phyloP scores from a whole-genome alignment of 2,329 filamentous ascomycete genomes.

The Tolypocladium nubicola region DNA sequence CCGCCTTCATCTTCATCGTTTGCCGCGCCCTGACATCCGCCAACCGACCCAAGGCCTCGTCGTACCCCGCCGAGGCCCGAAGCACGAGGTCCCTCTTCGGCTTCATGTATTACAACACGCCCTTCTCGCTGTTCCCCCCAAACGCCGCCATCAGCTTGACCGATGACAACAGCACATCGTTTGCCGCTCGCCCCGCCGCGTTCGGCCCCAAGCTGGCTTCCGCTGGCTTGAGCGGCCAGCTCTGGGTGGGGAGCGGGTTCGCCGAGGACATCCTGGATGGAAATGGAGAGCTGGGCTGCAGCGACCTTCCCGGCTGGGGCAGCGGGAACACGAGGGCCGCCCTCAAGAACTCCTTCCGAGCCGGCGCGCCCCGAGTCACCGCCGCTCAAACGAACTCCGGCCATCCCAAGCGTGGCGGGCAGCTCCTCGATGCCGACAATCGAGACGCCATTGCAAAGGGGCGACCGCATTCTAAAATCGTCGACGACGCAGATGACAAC shows the following conservation, averaged over 20 bases:
- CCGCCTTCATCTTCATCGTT: constrained; percentile 43
- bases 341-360: constrained; percentile 28
- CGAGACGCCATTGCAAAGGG: constrained; percentile 8
- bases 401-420: constrained; percentile 8
- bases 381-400: constrained; percentile 6
- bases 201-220: constrained; percentile 74
- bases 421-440: constrained; percentile 16
- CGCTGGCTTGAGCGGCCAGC: constrained; percentile 71
- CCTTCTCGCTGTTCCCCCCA: constrained; percentile 84
- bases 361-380: constrained; percentile 11
- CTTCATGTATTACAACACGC: constrained; percentile 61
- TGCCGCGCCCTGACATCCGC: constrained; percentile 39
- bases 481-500: constrained; percentile 48
- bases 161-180: constrained; percentile 96
- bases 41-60: constrained; percentile 13
- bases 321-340: constrained; percentile 42
- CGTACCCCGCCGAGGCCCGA: constrained; percentile 11
- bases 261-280: constrained; percentile 62
- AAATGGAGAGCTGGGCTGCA: constrained; percentile 86
- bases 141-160: constrained; percentile 94
- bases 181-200: constrained; percentile 82
- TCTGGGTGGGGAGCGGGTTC: constrained; percentile 93
- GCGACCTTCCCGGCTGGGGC: constrained; percentile 84
- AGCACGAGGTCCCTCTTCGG: constrained; percentile 19
- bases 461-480: constrained; percentile 1